Evolutionary conservation across 1,139 yeast genomes (phyloP).

Genomic region (Blastobotrys ciferrii): DNA sequence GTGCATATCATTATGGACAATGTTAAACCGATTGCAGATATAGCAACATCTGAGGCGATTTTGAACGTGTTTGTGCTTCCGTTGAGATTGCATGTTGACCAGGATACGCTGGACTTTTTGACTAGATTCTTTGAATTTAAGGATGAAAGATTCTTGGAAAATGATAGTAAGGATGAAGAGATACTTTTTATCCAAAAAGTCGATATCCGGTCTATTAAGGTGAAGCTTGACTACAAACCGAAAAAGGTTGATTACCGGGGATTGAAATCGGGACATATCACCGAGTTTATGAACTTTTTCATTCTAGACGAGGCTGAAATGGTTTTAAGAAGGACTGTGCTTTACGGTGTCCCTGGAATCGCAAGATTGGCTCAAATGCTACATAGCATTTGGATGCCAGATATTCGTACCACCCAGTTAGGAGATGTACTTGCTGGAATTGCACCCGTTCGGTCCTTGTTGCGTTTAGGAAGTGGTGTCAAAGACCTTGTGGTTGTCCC

Average conservation of each 20-base stretch:
- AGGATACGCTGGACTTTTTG: conserved; percentile 84
- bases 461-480: conserved; percentile 76
- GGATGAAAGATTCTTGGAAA: conserved; percentile 57
- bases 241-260: conserved; percentile 83
- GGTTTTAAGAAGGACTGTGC: conserved; percentile 54
- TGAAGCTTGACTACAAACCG: conserved; percentile 88
- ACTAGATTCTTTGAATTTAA: conserved; percentile 77
- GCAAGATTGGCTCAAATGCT: conserved; percentile 55
- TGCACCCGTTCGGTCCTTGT: conserved; percentile 75
- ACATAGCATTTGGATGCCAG: conserved; percentile 79
- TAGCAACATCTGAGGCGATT: conserved; percentile 70
- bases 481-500: conserved; percentile 74
- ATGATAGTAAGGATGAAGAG: conserved; percentile 46
- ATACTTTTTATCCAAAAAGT: conserved; percentile 67
- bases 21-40: conserved; percentile 60
- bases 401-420: conserved; percentile 74
- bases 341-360: conserved; percentile 78
- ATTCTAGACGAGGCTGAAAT: conserved; percentile 82
- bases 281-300: conserved; percentile 85
- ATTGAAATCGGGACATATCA: conserved; percentile 77
- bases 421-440: conserved; percentile 80
- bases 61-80: conserved; percentile 63
- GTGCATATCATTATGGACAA: conserved; percentile 52
- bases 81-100: conserved; percentile 80
- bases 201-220: conserved; percentile 56